phyloP scores from a whole-genome alignment of 2,329 filamentous ascomycete genomes.

The Diaporthe caulivora region DNA sequence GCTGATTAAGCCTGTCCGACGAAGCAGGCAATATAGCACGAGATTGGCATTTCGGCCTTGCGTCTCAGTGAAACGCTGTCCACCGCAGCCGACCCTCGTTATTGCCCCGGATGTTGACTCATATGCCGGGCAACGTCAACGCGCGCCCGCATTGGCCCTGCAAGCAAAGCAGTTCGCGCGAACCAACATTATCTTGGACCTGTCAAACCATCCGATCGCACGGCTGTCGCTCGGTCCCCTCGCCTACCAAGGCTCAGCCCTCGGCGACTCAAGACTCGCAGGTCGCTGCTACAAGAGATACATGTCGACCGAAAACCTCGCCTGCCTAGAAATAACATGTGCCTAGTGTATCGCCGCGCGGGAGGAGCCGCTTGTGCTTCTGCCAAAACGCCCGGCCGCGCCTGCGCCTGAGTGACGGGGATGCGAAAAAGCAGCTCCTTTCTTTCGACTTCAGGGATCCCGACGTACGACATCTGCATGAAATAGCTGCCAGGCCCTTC shows the following conservation, averaged over 20 bases:
- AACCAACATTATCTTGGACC: constrained; percentile 7
- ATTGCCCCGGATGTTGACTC: constrained; percentile 4
- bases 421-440: constrained; percentile 33
- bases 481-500: constrained; percentile 27
- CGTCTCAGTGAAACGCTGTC: background rate
- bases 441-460: constrained; percentile 28
- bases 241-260: background rate
- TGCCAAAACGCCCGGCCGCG: constrained; percentile 21
- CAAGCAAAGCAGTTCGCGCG: background rate
- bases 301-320: background rate
- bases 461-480: constrained; percentile 37
- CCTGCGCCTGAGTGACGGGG: constrained; percentile 25
- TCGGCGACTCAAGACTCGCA: background rate
- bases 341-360: constrained; percentile 31
- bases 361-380: constrained; percentile 37
- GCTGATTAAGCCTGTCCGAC: background rate
- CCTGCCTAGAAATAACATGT: constrained; percentile 23
- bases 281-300: constrained; percentile 11
- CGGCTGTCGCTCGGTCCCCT: constrained; percentile 16
- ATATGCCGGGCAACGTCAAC: background rate
- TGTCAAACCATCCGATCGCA: constrained; percentile 27
- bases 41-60: background rate
- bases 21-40: background rate
- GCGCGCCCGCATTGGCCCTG: constrained; percentile 3
- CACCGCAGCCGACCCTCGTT: background rate